Conservation (phyloP, 139 green algal species). For the Astrephomene gubernaculifera region DNA sequence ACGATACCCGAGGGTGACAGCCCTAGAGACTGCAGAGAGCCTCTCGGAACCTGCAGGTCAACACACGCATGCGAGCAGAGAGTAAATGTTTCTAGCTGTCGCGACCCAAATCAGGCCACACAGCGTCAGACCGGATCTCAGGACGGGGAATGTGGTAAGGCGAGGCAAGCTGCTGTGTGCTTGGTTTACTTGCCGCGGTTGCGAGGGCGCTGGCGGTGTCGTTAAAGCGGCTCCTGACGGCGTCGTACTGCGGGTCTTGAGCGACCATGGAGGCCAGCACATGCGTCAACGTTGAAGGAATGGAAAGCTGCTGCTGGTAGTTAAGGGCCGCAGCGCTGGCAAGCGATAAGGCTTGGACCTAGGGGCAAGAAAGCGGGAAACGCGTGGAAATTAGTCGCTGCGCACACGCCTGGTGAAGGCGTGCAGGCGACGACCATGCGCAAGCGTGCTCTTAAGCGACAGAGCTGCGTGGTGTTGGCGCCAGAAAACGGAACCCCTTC, state of each 20-base stretch:
- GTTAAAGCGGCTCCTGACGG: neutral
- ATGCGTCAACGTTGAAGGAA: neutral
- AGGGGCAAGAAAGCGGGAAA: neutral
- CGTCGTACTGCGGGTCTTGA: conserved; percentile 7
- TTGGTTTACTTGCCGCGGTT: neutral
- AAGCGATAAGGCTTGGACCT: neutral
- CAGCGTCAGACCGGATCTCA: too few species aligned
- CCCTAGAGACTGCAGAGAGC: neutral
- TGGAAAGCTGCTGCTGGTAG: conserved; percentile 12
- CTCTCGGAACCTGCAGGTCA: neutral
- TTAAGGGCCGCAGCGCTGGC: neutral
- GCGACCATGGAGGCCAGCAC: conserved; percentile 1
- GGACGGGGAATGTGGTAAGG: neutral
- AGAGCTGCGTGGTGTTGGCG: neutral
- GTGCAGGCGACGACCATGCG: neutral
- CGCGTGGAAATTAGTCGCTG: neutral
- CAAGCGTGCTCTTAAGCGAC: too few species aligned
- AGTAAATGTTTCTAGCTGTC: neutral
- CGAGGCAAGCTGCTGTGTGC: neutral
- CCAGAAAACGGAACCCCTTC: neutral
- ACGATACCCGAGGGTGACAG: neutral
- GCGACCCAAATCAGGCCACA: neutral
- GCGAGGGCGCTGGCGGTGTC: neutral
- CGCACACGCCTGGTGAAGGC: neutral
- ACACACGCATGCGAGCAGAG: neutral